A percentile compares a stretch with the other conserved stretches of the same genome.
Evolutionary conservation across 78 protist genomes (phyloP).

Genomic region (Chrysochromulina parva): DNA sequence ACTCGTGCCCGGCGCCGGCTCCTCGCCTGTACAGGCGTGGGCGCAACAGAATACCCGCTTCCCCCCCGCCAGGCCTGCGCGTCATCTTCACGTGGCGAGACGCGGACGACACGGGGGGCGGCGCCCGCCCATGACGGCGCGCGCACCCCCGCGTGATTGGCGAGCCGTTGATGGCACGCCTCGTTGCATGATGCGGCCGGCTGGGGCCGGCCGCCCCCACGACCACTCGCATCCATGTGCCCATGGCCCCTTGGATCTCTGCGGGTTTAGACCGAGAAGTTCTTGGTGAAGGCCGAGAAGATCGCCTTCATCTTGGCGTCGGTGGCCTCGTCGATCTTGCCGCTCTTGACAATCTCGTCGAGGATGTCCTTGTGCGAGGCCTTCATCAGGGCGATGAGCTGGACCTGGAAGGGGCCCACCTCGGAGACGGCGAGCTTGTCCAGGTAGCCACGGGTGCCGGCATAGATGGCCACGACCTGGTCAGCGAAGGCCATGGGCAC

Average conservation of each 20-base stretch:
- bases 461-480: constrained; percentile 54
- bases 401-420: constrained; percentile 34
- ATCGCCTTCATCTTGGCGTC: constrained; percentile 31
- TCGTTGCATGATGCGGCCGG: too few relatives aligned
- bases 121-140: too few relatives aligned
- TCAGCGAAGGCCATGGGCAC: constrained; percentile 57
- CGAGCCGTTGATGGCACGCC: too few relatives aligned
- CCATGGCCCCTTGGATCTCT: constrained; percentile 32
- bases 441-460: constrained; percentile 69
- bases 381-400: constrained; percentile 28
- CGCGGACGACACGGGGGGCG: too few relatives aligned
- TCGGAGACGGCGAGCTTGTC: constrained; percentile 52
- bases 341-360: constrained; percentile 29
- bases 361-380: constrained; percentile 35
- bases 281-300: constrained; percentile 22
- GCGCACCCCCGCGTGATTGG: too few relatives aligned
- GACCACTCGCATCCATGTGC: constrained; percentile 65
- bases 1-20: too few relatives aligned
- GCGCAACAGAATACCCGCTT: too few relatives aligned
- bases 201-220: constrained; percentile 75
- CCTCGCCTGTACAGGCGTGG: too few relatives aligned
- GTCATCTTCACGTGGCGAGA: too few relatives aligned
- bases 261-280: neutral
- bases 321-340: neutral
- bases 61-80: too few relatives aligned